Conservation (phyloP, 352 stramenopile species). For the Globisporangium megalacanthum region DNA sequence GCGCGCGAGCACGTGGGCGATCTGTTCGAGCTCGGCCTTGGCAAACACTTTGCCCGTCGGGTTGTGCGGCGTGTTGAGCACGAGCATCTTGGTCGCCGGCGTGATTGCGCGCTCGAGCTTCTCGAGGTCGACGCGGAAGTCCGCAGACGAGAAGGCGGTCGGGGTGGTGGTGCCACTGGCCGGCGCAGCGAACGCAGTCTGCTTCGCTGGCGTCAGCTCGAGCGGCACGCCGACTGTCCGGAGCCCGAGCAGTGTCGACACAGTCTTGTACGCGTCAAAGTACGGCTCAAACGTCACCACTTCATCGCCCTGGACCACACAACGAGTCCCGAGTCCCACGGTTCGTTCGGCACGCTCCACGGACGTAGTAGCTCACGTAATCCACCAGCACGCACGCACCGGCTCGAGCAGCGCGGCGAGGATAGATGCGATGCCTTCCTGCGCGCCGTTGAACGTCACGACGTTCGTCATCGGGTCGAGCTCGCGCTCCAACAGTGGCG, state of each 20-base stretch:
- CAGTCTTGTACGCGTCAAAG: slow-evolving; percentile 88
- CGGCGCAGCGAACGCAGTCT: slow-evolving; percentile 26
- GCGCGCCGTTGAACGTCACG: slow-evolving; percentile 85
- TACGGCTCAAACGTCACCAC: slow-evolving; percentile 88
- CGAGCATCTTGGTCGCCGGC: slow-evolving; percentile 90
- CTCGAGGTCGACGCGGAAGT: slow-evolving; percentile 83
- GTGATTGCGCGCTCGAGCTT: slow-evolving; percentile 86
- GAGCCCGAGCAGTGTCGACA: slow-evolving; percentile 79
- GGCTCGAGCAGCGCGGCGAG: slow-evolving; percentile 73
- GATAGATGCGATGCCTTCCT: slow-evolving; percentile 83
- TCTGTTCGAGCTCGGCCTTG: slow-evolving; percentile 87
- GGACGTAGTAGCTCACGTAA: background rate
- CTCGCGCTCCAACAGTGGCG: slow-evolving; percentile 48
- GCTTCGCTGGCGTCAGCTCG: slow-evolving; percentile 41
- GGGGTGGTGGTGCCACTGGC: too few species aligned
- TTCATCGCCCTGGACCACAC: slow-evolving; percentile 51
- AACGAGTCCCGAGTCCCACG: background rate
- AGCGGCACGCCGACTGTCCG: slow-evolving; percentile 71
- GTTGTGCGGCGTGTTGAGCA: slow-evolving; percentile 99
- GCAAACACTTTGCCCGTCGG: slow-evolving; percentile 98
- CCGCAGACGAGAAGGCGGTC: slow-evolving; percentile 46
- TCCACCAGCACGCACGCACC: slow-evolving; percentile 14
- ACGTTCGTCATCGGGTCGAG: slow-evolving; percentile 77
- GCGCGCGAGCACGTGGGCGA: slow-evolving; percentile 79
- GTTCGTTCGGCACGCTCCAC: background rate